phyloP scores from a whole-genome alignment of 108 stramenopile genomes.

The Stephanodiscus triporus region DNA sequence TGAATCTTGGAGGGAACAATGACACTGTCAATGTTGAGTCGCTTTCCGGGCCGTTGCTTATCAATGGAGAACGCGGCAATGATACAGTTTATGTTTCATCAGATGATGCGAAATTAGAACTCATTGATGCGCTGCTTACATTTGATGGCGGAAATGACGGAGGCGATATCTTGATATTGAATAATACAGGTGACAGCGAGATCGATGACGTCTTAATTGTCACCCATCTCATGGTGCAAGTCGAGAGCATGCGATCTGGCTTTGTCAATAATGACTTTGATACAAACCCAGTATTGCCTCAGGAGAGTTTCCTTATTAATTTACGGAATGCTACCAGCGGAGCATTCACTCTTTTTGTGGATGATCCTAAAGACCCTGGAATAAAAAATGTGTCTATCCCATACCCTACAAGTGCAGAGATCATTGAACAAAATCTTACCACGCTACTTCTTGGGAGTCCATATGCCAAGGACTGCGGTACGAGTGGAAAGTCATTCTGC shows the following conservation, averaged over 20 bases:
- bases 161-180: conserved; percentile 31
- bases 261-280: neutral
- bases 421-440: conserved; percentile 9
- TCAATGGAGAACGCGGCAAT: conserved; percentile 33
- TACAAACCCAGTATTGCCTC: conserved; percentile 7
- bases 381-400: neutral
- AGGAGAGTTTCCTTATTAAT: conserved; percentile 17
- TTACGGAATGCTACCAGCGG: conserved; percentile 32
- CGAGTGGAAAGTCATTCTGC: conserved; percentile 19
- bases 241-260: conserved; percentile 29
- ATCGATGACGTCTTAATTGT: conserved; percentile 39
- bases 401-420: conserved; percentile 11
- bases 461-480: conserved; percentile 8
- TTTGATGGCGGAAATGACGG: conserved; percentile 40
- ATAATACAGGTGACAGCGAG: conserved; percentile 18
- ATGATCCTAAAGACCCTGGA: conserved; percentile 10
- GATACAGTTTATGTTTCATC: conserved; percentile 42
- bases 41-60: conserved; percentile 43
- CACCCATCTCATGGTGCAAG: conserved; percentile 35
- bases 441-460: conserved; percentile 1
- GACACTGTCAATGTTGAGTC: conserved; percentile 21
- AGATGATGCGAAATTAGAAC: conserved; percentile 28
- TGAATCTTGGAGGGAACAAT: conserved; percentile 34
- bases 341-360: conserved; percentile 18
- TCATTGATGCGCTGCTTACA: conserved; percentile 31